Conservation (phyloP, 257 asterid genomes). For the Nicotiana sylvestris region DNA sequence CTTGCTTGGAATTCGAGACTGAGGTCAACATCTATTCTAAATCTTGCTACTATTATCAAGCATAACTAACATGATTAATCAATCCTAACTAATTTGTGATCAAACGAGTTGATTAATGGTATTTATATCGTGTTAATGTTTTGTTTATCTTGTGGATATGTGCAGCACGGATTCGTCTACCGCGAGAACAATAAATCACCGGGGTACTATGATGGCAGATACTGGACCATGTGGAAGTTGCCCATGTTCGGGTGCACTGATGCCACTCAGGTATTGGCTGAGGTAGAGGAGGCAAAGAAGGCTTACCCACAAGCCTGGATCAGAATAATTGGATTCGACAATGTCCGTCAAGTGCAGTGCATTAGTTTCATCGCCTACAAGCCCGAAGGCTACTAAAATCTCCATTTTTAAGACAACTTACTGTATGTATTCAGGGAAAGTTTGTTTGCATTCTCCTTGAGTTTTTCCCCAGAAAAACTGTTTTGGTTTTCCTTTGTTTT, state of each 20-base stretch:
- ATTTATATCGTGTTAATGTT: neutral
- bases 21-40: constrained; percentile 12
- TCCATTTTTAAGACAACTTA: neutral
- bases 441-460: neutral
- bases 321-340: constrained; percentile 47
- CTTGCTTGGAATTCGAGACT: constrained; percentile 47
- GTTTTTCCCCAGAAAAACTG: neutral
- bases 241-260: constrained; percentile 56
- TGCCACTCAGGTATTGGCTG: constrained; percentile 31
- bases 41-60: neutral
- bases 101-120: too few species aligned
- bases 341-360: constrained; percentile 32
- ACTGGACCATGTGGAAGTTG: constrained; percentile 59
- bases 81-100: too few species aligned
- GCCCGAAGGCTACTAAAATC: constrained; percentile 3
- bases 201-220: constrained; percentile 42
- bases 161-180: constrained; percentile 28
- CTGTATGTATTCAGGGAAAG: neutral
- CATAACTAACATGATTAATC: neutral
- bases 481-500: neutral
- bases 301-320: constrained; percentile 24
- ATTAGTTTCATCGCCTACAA: constrained; percentile 29
- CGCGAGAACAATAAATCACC: constrained; percentile 31
- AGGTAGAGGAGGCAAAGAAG: constrained; percentile 28
- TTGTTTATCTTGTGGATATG: neutral